Evolutionary conservation across 495 filamentous ascomycete species (phyloP).

Genomic region (Chaetomium fimeti): DNA sequence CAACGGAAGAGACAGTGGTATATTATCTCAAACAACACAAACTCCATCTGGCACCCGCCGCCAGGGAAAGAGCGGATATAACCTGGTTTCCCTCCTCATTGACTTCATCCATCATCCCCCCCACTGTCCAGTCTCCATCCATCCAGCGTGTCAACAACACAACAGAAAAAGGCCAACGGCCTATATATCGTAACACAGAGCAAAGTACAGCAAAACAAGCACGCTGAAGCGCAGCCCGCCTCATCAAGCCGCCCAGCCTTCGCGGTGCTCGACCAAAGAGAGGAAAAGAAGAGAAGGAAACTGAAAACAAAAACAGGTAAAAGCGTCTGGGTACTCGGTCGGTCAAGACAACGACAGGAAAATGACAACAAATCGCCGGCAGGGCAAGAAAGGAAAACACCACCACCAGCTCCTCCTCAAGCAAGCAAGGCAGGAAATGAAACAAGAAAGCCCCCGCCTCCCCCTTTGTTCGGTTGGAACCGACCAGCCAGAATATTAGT

Average conservation of each 20-base stretch:
- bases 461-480: slow-evolving; percentile 10
- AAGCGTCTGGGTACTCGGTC: neutral
- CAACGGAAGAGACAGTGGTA: slow-evolving; percentile 20
- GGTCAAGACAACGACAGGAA: neutral
- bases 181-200: slow-evolving; percentile 18
- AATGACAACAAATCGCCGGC: neutral
- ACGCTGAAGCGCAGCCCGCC: slow-evolving; percentile 1
- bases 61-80: slow-evolving; percentile 7
- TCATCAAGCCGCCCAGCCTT: neutral
- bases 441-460: neutral
- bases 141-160: neutral
- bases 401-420: neutral
- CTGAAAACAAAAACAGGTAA: neutral
- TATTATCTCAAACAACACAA: slow-evolving; percentile 14
- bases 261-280: neutral
- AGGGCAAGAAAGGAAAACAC: neutral
- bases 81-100: slow-evolving; percentile 4
- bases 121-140: neutral
- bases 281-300: neutral
- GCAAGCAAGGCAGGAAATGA: neutral
- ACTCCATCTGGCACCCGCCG: neutral
- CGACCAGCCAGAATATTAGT: slow-evolving; percentile 1
- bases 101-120: slow-evolving; percentile 1
- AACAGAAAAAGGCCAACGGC: neutral
- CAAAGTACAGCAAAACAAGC: neutral